Evolutionary conservation across 2,329 filamentous ascomycete species (phyloP), one percentile per base, ranked within the genome.

Genomic region (Phialophora verrucosa): DNA sequence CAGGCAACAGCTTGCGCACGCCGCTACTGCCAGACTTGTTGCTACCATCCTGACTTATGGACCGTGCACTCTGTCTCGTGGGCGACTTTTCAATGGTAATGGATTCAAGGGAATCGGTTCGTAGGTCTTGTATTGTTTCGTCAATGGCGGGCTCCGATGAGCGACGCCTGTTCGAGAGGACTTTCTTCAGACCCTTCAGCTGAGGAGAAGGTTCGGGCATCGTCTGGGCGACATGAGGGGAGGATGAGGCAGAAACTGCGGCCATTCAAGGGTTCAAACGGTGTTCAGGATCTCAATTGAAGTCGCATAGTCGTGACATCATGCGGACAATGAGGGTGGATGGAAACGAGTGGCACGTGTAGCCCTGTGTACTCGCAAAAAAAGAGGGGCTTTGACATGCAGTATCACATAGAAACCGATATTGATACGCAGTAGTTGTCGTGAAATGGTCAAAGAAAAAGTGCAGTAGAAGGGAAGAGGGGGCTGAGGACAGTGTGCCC

Each of bases 1-100:
- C 76, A 29, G 78, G 75, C 61, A 86, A 80, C 63, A 87, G 75
- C 70, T 83, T 85, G 11, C 84, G 83, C 68, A 88, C 80, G 61
- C 83, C 82, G 70, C 78, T 81, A 55, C 75, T 69, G 51, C 75
- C 74, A 68, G 77, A 75, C 72, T 78, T 79, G 59, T 73, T 74
- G 69, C 76, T 75, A 69, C 77, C 78, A 57, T 76, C 79, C 53
- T 78, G 77, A 61, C 74, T 76, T 47, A 65, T 58, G 27, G 78
- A 77, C 55, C 78, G 75, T 31, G 76, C 76, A 67, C 77, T 79
- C 2, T 75, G 76, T 69, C 76, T 73, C 4, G 61, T 70, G 32
- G 68, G 70, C 25, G 70, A 69, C 51, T 68, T 67, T 59, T 81
- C 78, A 44, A 74, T 66, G 6, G 71, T 75, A n/a, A 72, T n/a